A percentile compares a stretch with the other conserved stretches of the same genome.
Conservation (phyloP, 805 yeast species). For the Candida mattraensis region DNA sequence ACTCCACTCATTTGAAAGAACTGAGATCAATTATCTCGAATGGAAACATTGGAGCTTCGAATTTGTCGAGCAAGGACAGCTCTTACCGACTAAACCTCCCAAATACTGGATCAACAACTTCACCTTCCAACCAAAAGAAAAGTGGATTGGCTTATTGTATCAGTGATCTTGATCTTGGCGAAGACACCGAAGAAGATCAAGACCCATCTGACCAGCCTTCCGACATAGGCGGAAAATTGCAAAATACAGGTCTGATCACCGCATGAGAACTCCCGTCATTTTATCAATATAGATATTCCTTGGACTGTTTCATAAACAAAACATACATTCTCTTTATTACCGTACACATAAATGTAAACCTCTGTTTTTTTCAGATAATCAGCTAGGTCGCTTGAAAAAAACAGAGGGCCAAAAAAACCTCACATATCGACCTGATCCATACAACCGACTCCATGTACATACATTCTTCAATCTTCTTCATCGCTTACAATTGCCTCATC, state of each 20-base stretch:
- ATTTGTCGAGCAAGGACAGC: slow-evolving; percentile 8
- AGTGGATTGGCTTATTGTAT: slow-evolving; percentile 26
- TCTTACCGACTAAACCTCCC: slow-evolving; percentile 9
- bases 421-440: background rate
- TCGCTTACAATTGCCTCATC: slow-evolving; percentile 37
- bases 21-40: slow-evolving; percentile 34
- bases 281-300: too few species aligned
- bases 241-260: too few species aligned
- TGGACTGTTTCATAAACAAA: slow-evolving; percentile 14
- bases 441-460: background rate
- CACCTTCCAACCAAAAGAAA: slow-evolving; percentile 6
- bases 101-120: slow-evolving; percentile 9
- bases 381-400: background rate
- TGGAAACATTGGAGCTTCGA: slow-evolving; percentile 6
- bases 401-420: background rate
- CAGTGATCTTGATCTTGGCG: slow-evolving; percentile 22
- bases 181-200: slow-evolving; percentile 15
- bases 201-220: background rate
- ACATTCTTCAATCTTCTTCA: slow-evolving; percentile 19
- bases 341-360: slow-evolving; percentile 6
- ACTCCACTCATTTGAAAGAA: slow-evolving; percentile 38
- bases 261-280: too few species aligned
- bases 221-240: slow-evolving; percentile 1
- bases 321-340: slow-evolving; percentile 8
- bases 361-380: too few species aligned